Conservation (phyloP, 352 stramenopile species). For the Pelagophyceae sp. region DNA sequence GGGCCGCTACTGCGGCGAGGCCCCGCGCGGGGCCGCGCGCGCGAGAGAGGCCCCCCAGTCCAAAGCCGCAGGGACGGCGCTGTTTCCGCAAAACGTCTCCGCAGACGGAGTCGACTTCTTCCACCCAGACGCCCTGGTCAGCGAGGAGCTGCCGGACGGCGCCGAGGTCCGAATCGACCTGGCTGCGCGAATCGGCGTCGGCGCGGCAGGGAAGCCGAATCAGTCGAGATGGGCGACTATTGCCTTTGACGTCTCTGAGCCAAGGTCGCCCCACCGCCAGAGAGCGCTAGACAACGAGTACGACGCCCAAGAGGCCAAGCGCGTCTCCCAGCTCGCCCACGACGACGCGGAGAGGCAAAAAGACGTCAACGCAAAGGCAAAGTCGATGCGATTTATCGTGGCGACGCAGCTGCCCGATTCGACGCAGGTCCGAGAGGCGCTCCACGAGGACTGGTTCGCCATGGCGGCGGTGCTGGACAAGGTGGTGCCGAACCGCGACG, state of each 20-base stretch:
- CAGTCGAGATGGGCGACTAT: background rate
- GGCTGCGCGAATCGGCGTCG: background rate
- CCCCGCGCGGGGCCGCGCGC: too few species aligned
- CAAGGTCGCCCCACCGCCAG: background rate
- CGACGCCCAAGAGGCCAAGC: background rate
- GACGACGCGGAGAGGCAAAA: too few species aligned
- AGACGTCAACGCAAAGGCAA: too few species aligned
- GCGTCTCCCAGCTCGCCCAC: background rate
- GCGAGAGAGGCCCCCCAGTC: background rate
- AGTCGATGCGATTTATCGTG: too few species aligned
- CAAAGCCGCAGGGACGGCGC: background rate
- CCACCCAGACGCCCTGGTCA: background rate
- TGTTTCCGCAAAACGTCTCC: too few species aligned
- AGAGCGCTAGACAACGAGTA: background rate
- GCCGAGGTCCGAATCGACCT: background rate
- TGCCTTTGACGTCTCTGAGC: background rate
- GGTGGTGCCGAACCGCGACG: background rate
- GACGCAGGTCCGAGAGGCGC: background rate
- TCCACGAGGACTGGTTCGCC: background rate
- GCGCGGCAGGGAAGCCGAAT: background rate
- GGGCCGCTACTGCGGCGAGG: too few species aligned
- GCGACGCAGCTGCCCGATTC: background rate
- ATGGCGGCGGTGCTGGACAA: background rate
- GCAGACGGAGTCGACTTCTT: background rate
- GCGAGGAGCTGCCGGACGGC: background rate